Base-by-base conservation (phyloP, 2,329 filamentous ascomycete genomes). In the Periconia sp. region DNA sequence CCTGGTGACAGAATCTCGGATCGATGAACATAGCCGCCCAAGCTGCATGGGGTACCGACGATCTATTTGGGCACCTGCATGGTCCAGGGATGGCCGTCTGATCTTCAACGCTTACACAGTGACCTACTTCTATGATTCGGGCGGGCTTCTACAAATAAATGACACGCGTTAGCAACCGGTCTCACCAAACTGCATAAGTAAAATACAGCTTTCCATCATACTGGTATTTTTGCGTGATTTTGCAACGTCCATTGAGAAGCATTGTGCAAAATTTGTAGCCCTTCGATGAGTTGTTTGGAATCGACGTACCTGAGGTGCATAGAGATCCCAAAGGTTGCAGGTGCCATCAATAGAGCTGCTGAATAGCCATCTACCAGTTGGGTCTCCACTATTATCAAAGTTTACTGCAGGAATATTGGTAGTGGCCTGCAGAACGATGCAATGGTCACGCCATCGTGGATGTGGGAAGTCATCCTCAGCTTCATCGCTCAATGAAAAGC, bases 331-430 rank as follows among this genome's bases (percentile, higher is more conserved):
- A 5, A 80, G 54, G 15, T 74, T 61, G 1, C 76, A 68, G 16
- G 67, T 64, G 18, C 81, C 80, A 24, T 71, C 59, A 32, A 86
- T 83, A 49, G 81, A 79, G 9, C 77, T 80, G 40, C 79, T 81
- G 19, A 81, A 61, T 38, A 86, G 74, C 78, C 79, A 84, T 38
- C 71, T 69, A 4, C 79, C 82, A 18, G 75, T 68, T 0, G 75
- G 72, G 52, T 84, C 82, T 28, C 79, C 75, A 25, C 73, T 81
- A 48, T 84, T 84, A 46, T 81, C 74, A 57, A 86, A 85, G 0
- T 75, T 72, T 15, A 86, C 72, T 32, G 72, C 73, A 2, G 83
- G 83, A 13, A 85, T 81, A 52, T 86, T 85, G 7, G 63, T 45
- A 3, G 30, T 25, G 7, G 48, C 54, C 22, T 30, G n/a, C 4